phyloP scores from a whole-genome alignment of 2,329 filamentous ascomycete genomes.

The Cordyceps farinosa region DNA sequence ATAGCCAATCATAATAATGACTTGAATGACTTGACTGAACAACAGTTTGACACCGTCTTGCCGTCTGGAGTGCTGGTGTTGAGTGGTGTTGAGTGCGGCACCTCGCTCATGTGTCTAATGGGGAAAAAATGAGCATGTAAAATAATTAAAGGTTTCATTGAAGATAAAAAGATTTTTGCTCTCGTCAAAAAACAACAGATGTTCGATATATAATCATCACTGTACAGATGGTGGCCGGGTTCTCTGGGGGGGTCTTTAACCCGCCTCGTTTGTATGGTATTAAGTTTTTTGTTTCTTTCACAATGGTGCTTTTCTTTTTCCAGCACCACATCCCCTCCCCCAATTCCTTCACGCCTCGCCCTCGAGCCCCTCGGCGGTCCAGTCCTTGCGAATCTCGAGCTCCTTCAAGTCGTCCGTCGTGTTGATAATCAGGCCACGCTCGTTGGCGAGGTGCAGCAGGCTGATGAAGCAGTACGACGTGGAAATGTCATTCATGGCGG shows the following conservation, averaged over 20 bases:
- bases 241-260: too few relatives aligned
- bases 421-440: constrained; percentile 79
- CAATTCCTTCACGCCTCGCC: constrained; percentile 27
- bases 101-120: too few relatives aligned
- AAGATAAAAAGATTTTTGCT: not conserved
- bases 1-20: not conserved
- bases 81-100: too few relatives aligned
- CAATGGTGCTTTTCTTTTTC: too few relatives aligned
- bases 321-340: not conserved
- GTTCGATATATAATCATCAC: constrained; percentile 3
- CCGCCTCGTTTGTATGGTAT: too few relatives aligned
- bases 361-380: constrained; percentile 53
- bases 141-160: not conserved
- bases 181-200: not conserved
- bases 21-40: not conserved
- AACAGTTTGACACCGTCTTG: too few relatives aligned
- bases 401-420: constrained; percentile 57
- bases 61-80: too few relatives aligned
- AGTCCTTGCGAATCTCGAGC: constrained; percentile 60
- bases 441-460: constrained; percentile 84
- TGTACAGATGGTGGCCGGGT: not conserved
- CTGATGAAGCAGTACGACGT: constrained; percentile 94
- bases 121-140: not conserved
- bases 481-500: constrained; percentile 88
- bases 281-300: too few relatives aligned